Evolutionary conservation across 768 basidiomycete genomes (phyloP), one percentile per base, ranked within the genome.

Genomic region (Boletus pseudopeckii): DNA sequence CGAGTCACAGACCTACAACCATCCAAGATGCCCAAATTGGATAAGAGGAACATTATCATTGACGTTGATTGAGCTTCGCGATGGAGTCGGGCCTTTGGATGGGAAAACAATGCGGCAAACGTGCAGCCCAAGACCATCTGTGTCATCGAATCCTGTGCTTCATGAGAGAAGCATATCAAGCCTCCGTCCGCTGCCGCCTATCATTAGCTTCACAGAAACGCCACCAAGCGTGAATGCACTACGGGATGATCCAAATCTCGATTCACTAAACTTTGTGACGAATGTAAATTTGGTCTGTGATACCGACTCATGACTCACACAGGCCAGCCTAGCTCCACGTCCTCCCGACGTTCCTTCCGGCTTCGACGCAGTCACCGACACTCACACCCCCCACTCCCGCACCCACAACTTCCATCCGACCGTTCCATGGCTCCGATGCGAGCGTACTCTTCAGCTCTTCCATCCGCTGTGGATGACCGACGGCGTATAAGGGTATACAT

Each of bases 351-450:
- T 69, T 74, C 66, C 85, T 81, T 14, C 88, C 93, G 5, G 83
- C 82, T 61, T 85, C 82, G 11, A 94, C 78, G 67, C 92, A 95
- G 63, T 96, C 93, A 8, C 84, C 85, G 1, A 95, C 80, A 60
- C 93, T 93, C 3, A 93, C 89, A 3, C 93, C 93, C 0, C 83
- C 83, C 32, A 92, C 87, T 2, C 91, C 90, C 11, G 90, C 88
- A n/a, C 94, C 94, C 7, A 89, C 71, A 3, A 93, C 75, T 50
- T 83, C 82, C 65, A 93, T 58, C 45, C 58, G 64, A 51, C 75
- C 78, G 58, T 58, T 67, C 77, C 82, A 84, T 69, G 55, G 72
- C 61, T 53, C 66, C 56, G 59, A 69, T 2, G 50, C 48, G 44
- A 90, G 65, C 10, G 72, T 75, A 2, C 56, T 57, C 51, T 73